These are phyloP conservation scores for Colletotrichum simmondsii DNA, from an alignment of 2,329 filamentous ascomycete species.

Conservation along the genomic window DNA sequence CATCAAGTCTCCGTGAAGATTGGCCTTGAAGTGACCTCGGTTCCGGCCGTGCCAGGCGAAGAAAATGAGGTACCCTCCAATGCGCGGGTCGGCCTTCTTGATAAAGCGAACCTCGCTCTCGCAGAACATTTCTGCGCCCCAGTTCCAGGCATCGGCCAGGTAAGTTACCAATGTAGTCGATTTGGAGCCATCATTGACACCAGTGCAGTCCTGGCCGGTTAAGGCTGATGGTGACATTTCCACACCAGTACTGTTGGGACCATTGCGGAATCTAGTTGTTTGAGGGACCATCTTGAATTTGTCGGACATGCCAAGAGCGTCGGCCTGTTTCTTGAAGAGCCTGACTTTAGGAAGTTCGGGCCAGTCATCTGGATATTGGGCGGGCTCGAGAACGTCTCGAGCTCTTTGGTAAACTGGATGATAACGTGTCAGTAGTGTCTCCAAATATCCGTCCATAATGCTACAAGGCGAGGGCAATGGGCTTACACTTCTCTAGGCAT, in stretches of 20 bases:
- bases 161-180: constrained; percentile 75
- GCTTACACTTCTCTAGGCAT: constrained; percentile 62
- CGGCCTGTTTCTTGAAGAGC: constrained; percentile 67
- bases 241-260: constrained; percentile 72
- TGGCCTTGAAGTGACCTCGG: constrained; percentile 63
- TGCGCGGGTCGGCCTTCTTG: constrained; percentile 56
- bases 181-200: constrained; percentile 76
- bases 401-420: constrained; percentile 66
- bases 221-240: constrained; percentile 69
- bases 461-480: no score
- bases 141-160: constrained; percentile 76
- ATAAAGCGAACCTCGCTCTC: constrained; percentile 74
- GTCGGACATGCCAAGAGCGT: constrained; percentile 58
- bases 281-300: constrained; percentile 68
- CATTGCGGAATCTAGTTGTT: constrained; percentile 71
- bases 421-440: neutral
- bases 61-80: constrained; percentile 70
- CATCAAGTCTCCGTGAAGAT: constrained; percentile 69
- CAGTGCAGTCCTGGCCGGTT: constrained; percentile 72
- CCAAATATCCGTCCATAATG: no score
- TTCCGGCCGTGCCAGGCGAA: constrained; percentile 73
- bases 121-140: constrained; percentile 78
- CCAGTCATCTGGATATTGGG: constrained; percentile 67
- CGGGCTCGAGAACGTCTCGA: constrained; percentile 66
- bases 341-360: constrained; percentile 68